These are phyloP conservation scores for Incumbomyces lentus DNA, from an alignment of 2,329 filamentous ascomycete genomes.

Conservation along the genomic window DNA sequence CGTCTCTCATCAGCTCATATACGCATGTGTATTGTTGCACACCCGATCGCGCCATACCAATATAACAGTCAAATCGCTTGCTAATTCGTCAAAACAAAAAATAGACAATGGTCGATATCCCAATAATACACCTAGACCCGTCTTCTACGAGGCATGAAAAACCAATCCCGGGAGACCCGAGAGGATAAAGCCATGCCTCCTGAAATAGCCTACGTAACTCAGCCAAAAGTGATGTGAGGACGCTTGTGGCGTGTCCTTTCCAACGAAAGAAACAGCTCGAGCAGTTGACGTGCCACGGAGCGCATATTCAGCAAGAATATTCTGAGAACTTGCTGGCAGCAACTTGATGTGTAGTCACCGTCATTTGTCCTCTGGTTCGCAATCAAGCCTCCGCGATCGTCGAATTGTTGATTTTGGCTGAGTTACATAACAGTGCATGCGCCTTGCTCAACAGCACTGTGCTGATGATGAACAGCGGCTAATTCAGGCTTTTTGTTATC, in stretches of 20 bases:
- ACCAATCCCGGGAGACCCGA: constrained; percentile 30
- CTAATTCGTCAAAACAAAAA: constrained; percentile 11
- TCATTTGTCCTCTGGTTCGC: no score
- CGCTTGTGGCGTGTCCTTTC: no score
- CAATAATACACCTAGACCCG: not conserved
- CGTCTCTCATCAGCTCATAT: no score
- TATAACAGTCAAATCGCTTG: constrained; percentile 14
- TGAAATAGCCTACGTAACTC: constrained; percentile 25
- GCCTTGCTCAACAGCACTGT: constrained; percentile 20
- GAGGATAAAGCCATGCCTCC: constrained; percentile 37
- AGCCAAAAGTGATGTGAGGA: constrained; percentile 1
- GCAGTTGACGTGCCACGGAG: not conserved
- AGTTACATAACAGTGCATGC: constrained; percentile 26
- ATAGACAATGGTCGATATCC: constrained; percentile 11
- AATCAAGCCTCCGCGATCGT: not conserved
- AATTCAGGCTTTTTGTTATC: constrained; percentile 37
- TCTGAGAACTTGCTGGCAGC: not conserved
- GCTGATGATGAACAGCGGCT: constrained; percentile 22
- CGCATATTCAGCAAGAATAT: not conserved
- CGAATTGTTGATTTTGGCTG: constrained; percentile 4
- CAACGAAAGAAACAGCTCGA: not conserved
- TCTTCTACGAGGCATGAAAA: constrained; percentile 29
- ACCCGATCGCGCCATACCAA: constrained; percentile 11
- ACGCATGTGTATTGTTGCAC: not conserved
- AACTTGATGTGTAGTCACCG: no score